Evolutionary conservation across 805 yeast genomes (phyloP).

Genomic region (Phaffomyces opuntiae): DNA sequence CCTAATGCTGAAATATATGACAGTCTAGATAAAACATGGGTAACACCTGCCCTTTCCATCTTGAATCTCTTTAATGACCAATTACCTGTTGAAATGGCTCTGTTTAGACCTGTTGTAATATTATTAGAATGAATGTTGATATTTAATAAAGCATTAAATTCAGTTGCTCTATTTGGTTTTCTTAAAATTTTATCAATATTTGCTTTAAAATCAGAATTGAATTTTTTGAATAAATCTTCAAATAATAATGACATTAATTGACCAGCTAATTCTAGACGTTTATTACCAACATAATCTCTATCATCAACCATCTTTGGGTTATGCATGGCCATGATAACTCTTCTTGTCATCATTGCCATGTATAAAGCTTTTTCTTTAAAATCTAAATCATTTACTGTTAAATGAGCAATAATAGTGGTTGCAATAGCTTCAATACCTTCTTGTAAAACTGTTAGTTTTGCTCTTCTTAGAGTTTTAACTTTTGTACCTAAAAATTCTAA

Average conservation of each 20-base stretch:
- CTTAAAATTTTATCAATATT: constrained; percentile 89
- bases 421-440: constrained; percentile 97
- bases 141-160: constrained; percentile 86
- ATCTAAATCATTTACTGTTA: constrained; percentile 76
- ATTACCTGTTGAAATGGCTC: constrained; percentile 97
- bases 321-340: constrained; percentile 92
- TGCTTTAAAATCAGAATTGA: constrained; percentile 90
- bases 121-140: constrained; percentile 89
- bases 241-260: constrained; percentile 91
- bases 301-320: constrained; percentile 96
- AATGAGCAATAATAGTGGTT: constrained; percentile 92
- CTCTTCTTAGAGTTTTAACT: constrained; percentile 90
- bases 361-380: constrained; percentile 92
- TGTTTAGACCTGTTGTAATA: constrained; percentile 87
- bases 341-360: constrained; percentile 92
- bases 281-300: constrained; percentile 97
- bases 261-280: constrained; percentile 94
- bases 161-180: constrained; percentile 91
- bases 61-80: constrained; percentile 98
- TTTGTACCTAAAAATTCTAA: constrained; percentile 83
- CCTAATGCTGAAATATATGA: constrained; percentile 94
- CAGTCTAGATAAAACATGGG: constrained; percentile 87
- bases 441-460: constrained; percentile 72
- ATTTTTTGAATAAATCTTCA: constrained; percentile 95
- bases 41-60: constrained; percentile 99